These are phyloP conservation scores for Colletotrichum theobromicola DNA, from an alignment of 2,329 filamentous ascomycete genomes.

Conservation along the genomic window DNA sequence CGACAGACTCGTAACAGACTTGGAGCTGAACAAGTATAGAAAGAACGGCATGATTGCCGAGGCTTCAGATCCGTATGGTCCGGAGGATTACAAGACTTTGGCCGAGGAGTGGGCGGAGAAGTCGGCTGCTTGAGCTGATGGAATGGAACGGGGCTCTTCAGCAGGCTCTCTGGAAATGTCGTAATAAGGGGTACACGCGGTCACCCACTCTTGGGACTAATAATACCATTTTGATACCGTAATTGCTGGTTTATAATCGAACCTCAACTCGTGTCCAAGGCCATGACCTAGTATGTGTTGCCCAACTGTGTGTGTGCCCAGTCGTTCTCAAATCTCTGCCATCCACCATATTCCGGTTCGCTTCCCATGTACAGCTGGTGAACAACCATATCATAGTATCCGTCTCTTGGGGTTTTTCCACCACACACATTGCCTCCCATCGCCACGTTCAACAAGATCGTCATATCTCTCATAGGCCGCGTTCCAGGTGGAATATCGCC, in stretches of 20 bases:
- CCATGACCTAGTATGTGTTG: conserved; percentile 33
- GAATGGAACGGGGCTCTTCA: not conserved
- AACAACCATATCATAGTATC: conserved; percentile 61
- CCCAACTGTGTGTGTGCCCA: conserved; percentile 42
- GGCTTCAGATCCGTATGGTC: conserved; percentile 61
- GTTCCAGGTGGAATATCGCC: conserved; percentile 56
- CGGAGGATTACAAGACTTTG: conserved; percentile 61
- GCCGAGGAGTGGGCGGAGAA: conserved; percentile 53
- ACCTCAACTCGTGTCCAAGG: not conserved
- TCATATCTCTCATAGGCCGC: conserved; percentile 59
- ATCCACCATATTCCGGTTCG: conserved; percentile 56
- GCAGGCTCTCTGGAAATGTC: not conserved
- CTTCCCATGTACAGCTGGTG: conserved; percentile 57
- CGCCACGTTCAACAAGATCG: conserved; percentile 63
- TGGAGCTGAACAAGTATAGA: conserved; percentile 63
- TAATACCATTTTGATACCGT: not conserved
- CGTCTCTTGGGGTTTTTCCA: conserved; percentile 55
- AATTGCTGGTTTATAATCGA: not conserved
- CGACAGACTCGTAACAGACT: conserved; percentile 69
- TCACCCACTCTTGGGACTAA: not conserved
- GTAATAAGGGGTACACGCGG: not conserved
- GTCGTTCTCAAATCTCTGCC: conserved; percentile 57
- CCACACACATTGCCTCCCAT: conserved; percentile 66
- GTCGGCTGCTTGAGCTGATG: not conserved
- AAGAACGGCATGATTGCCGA: conserved; percentile 60